Base-by-base conservation (phyloP, 306 rosid species). In the Rubus idaeus region DNA sequence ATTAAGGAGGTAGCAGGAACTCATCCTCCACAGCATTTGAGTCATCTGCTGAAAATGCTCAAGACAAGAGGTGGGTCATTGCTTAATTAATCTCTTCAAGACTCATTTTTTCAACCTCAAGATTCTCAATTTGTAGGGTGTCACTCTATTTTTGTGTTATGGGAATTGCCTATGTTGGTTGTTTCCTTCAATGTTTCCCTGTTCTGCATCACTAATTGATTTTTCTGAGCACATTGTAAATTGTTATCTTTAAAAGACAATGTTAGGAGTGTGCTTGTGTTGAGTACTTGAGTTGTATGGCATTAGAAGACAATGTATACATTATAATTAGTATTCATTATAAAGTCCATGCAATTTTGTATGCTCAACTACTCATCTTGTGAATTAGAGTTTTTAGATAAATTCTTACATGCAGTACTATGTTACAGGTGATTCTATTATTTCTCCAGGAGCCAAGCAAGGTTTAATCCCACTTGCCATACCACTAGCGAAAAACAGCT, bases 391-490 rank as follows among this genome's bases (percentile, higher is more conserved):
- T 8, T 5, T 51, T 21, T 52, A 5, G 3, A 4, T n/a, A n/a
- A 39, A 37, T 56, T 78, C 10, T 41, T 51, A 50, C 66, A 64
- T 60, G 21, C 49, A 78, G 77, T 79, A 69, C 23, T 80, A 45
- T 68, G 61, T 75, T 71, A 86, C 85, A 94, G 98, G 98, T 84
- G 95, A 87, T 70, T 84, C 96, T 74, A 85, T 94, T 40, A 47
- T 94, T 77, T 86, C 96, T 51, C 98, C 98, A 0, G 95, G 97
- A 77, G 90, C 92, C 30, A 94, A 83, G 83, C 89, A 88, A 82
- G 97, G 97, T 64, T 73, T 88, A 53, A 83, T 95, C 60, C 97
- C 97, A 60, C 90, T 95, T 79, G 90, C 87, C 74, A 76, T 94
- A 68, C 98, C 97, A 20, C 83, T 94, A n/a, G 77, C 96, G 6